These are phyloP conservation scores for Eucalyptus rudis DNA, from an alignment of 345 rosid genomes.

Conservation along the genomic window DNA sequence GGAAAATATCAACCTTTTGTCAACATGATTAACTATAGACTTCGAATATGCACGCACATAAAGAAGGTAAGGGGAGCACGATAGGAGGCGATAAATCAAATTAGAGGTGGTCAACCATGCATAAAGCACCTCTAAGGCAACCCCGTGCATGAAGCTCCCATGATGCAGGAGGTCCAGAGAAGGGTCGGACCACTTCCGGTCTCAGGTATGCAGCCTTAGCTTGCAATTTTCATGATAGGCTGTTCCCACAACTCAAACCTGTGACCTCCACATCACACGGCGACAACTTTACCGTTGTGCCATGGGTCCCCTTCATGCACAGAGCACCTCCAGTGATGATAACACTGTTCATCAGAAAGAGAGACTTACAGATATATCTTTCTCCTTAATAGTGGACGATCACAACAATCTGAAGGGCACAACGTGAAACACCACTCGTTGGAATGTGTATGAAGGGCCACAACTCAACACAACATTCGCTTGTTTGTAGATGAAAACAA, in stretches of 20 bases:
- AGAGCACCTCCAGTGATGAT: neutral
- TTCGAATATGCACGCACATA: neutral
- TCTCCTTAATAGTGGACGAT: neutral
- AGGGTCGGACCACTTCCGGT: neutral
- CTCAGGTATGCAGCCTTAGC: neutral
- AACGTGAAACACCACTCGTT: neutral
- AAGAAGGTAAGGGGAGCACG: neutral
- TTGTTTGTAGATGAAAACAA: neutral
- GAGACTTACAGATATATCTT: neutral
- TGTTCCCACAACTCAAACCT: neutral
- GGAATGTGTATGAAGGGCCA: neutral
- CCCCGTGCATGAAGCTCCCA: neutral
- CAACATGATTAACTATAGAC: neutral
- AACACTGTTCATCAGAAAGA: neutral
- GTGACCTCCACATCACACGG: neutral
- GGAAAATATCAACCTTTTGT: neutral
- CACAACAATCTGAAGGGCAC: neutral
- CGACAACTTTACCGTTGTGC: neutral
- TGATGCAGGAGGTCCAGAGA: neutral
- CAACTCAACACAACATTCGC: neutral
- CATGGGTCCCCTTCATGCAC: neutral
- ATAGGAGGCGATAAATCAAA: neutral
- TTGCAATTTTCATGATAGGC: neutral
- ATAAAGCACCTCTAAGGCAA: neutral
- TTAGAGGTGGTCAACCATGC: neutral